Conservation (phyloP, 768 basidiomycete genomes). For the Boletus pseudo-olivaceus region DNA sequence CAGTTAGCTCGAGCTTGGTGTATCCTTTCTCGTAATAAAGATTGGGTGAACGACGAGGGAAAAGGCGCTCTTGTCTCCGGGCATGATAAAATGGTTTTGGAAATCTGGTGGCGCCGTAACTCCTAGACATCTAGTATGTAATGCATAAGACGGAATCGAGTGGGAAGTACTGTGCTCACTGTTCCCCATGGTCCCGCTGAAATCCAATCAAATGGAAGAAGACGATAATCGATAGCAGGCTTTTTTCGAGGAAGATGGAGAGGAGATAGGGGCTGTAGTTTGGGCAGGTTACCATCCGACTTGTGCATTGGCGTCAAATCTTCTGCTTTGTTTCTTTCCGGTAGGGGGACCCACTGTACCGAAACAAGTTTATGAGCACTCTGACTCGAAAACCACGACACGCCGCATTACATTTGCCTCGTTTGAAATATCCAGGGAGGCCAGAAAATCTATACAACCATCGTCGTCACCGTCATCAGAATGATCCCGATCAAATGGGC, state of each 20-base stretch:
- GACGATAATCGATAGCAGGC: slow-evolving; percentile 17
- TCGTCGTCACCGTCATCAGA: slow-evolving; percentile 19
- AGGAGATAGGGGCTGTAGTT: slow-evolving; percentile 1
- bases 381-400: neutral
- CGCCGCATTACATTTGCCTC: slow-evolving; percentile 24
- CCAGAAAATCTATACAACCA: slow-evolving; percentile 18
- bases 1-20: slow-evolving; percentile 24
- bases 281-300: neutral
- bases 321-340: slow-evolving; percentile 31
- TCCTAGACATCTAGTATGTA: slow-evolving; percentile 9
- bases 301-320: slow-evolving; percentile 23
- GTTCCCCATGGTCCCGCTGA: slow-evolving; percentile 18
- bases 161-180: slow-evolving; percentile 10
- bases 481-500: neutral
- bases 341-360: slow-evolving; percentile 25
- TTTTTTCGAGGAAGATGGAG: slow-evolving; percentile 12
- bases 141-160: neutral
- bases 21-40: slow-evolving; percentile 24
- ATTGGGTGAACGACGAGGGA: slow-evolving; percentile 21
- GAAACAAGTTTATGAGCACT: slow-evolving; percentile 2
- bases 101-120: slow-evolving; percentile 14
- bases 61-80: slow-evolving; percentile 21
- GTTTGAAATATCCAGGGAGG: slow-evolving; percentile 31
- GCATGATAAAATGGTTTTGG: slow-evolving; percentile 22
- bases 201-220: slow-evolving; percentile 18